These are phyloP conservation scores for Cercospora beticola DNA, from an alignment of 2,329 filamentous ascomycete genomes.

Conservation along the genomic window DNA sequence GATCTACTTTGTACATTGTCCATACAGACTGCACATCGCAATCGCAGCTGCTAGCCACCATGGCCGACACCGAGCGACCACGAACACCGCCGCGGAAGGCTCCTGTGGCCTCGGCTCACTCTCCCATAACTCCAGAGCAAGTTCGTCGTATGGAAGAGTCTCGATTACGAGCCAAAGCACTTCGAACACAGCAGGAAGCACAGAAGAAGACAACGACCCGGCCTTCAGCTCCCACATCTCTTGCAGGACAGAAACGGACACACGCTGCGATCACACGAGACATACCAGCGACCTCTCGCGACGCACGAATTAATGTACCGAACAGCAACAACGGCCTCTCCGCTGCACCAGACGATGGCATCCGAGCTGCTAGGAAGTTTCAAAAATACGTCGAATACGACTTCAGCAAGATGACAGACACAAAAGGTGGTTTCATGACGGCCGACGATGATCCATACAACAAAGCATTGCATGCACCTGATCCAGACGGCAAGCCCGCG, in stretches of 20 bases:
- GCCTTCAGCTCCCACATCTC: conserved; percentile 26
- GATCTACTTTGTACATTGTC: background rate
- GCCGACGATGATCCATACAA: conserved; percentile 89
- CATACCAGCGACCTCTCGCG: conserved; percentile 63
- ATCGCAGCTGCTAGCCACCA: conserved; percentile 16
- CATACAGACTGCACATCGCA: background rate
- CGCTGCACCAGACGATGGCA: conserved; percentile 49
- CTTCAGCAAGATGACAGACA: conserved; percentile 96
- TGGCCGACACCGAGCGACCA: conserved; percentile 42
- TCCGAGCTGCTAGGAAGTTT: conserved; percentile 82
- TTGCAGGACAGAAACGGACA: conserved; percentile 69
- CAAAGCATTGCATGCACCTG: conserved; percentile 64
- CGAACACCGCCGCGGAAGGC: conserved; percentile 50
- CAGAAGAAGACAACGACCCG: conserved; percentile 42
- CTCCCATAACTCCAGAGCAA: conserved; percentile 61
- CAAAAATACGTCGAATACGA: conserved; percentile 96
- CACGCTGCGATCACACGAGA: conserved; percentile 59
- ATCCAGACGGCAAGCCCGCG: conserved; percentile 65
- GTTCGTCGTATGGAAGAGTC: conserved; percentile 72
- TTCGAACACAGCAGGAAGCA: conserved; percentile 71
- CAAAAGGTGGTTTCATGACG: conserved; percentile 92
- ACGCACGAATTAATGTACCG: conserved; percentile 55
- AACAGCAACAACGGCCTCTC: conserved; percentile 35
- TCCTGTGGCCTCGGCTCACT: conserved; percentile 41
- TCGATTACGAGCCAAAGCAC: conserved; percentile 82